Percentiles rank a stretch among this genome's conserved stretches.
Conservation (phyloP, 2,329 filamentous ascomycete species). For the Aureobasidium namibiae region DNA sequence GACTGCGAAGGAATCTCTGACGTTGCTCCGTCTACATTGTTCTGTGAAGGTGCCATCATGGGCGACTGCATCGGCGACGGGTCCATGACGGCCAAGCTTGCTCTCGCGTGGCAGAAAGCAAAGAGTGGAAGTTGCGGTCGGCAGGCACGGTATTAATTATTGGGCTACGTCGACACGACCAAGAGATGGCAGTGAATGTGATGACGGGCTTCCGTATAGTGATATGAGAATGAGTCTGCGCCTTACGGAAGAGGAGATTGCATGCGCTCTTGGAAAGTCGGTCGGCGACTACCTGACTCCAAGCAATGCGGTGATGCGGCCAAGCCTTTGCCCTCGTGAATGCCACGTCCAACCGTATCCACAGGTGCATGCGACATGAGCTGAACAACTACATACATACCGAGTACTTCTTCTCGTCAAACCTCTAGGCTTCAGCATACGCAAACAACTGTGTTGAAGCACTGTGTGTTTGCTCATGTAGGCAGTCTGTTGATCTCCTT, state of each 20-base stretch:
- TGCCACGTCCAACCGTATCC: neutral
- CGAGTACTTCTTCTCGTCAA: neutral
- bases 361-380: neutral
- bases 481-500: neutral
- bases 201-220: neutral
- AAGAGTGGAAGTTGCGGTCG: neutral
- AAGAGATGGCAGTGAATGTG: neutral
- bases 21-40: neutral
- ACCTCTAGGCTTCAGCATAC: neutral
- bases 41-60: neutral
- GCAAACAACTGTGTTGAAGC: neutral
- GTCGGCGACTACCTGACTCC: neutral
- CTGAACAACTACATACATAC: neutral
- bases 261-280: neutral
- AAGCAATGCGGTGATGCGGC: conserved; percentile 4
- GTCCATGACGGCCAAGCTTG: neutral
- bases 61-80: conserved; percentile 7
- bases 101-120: neutral
- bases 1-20: conserved; percentile 2
- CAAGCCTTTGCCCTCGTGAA: conserved; percentile 1
- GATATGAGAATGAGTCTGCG: neutral
- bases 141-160: neutral
- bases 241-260: neutral
- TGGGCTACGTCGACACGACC: neutral
- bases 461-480: neutral